Evolutionary conservation across 2,329 filamentous ascomycete species (phyloP).

Genomic region (Harringtonia aguacate): DNA sequence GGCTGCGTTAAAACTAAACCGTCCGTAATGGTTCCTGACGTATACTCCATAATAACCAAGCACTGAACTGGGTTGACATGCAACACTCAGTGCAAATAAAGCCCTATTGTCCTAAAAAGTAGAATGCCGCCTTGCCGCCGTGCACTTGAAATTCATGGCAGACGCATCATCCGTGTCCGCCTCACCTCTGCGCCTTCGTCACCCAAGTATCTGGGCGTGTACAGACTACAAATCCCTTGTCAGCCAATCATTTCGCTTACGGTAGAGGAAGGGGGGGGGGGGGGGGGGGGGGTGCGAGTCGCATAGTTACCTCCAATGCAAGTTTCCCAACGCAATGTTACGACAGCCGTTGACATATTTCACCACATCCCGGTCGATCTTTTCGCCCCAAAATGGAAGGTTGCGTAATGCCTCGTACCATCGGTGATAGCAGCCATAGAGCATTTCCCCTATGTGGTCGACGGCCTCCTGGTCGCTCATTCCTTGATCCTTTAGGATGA

Average conservation of each 20-base stretch:
- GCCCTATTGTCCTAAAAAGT: too few relatives aligned
- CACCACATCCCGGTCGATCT: neutral
- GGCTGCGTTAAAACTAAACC: too few relatives aligned
- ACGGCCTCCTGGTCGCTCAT: slow-evolving; percentile 1
- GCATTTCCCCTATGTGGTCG: neutral
- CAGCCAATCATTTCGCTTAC: neutral
- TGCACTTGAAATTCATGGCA: too few relatives aligned
- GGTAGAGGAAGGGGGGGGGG: too few relatives aligned
- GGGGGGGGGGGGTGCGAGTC: too few relatives aligned
- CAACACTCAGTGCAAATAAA: too few relatives aligned
- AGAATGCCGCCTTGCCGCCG: too few relatives aligned
- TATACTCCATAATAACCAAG: too few relatives aligned
- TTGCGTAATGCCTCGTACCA: neutral
- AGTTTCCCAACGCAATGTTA: neutral
- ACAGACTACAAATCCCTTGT: neutral
- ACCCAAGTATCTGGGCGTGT: neutral
- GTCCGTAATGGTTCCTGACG: too few relatives aligned
- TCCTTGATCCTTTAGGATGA: neutral
- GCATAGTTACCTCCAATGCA: neutral
- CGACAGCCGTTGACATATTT: slow-evolving; percentile 1
- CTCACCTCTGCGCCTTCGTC: neutral
- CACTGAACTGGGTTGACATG: too few relatives aligned
- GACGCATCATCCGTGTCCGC: neutral
- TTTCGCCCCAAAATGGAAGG: neutral
- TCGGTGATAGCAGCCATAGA: neutral